A percentile compares a stretch with the other conserved stretches of the same genome.
phyloP scores from a whole-genome alignment of 768 basidiomycete species.

The Kwoniella mangroviensis region DNA sequence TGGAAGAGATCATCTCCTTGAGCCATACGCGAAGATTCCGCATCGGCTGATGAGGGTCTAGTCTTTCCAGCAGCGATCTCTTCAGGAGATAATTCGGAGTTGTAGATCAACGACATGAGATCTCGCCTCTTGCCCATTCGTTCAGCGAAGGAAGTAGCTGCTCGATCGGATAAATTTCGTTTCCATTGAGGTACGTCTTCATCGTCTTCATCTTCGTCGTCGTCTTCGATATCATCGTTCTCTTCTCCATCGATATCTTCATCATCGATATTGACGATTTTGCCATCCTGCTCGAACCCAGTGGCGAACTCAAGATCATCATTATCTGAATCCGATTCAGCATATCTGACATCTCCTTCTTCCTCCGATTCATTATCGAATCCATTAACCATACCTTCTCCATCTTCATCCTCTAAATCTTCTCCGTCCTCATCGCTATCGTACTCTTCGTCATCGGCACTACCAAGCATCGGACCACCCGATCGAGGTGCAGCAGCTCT shows the following conservation, averaged over 20 bases:
- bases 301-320: constrained; percentile 56
- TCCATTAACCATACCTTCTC: constrained; percentile 37
- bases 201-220: constrained; percentile 59
- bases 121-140: constrained; percentile 65
- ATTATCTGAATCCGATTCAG: constrained; percentile 53
- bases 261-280: constrained; percentile 61
- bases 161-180: constrained; percentile 64
- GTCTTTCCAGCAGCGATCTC: constrained; percentile 66
- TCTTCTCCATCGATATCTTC: constrained; percentile 59
- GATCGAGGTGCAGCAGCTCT: constrained; percentile 48
- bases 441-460: constrained; percentile 57
- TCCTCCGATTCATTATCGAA: constrained; percentile 50
- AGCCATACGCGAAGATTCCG: constrained; percentile 46
- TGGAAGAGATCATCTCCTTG: constrained; percentile 72
- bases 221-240: constrained; percentile 4
- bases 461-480: constrained; percentile 53
- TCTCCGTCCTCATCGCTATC: constrained; percentile 47
- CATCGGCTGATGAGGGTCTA: constrained; percentile 46
- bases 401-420: constrained; percentile 54
- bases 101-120: constrained; percentile 86
- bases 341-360: constrained; percentile 52
- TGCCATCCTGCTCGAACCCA: constrained; percentile 64
- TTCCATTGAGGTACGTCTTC: constrained; percentile 76
- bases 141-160: constrained; percentile 62
- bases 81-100: constrained; percentile 68